Conservation (phyloP, 192 early-diverging fungal species). For the Coemansia umbellata region DNA sequence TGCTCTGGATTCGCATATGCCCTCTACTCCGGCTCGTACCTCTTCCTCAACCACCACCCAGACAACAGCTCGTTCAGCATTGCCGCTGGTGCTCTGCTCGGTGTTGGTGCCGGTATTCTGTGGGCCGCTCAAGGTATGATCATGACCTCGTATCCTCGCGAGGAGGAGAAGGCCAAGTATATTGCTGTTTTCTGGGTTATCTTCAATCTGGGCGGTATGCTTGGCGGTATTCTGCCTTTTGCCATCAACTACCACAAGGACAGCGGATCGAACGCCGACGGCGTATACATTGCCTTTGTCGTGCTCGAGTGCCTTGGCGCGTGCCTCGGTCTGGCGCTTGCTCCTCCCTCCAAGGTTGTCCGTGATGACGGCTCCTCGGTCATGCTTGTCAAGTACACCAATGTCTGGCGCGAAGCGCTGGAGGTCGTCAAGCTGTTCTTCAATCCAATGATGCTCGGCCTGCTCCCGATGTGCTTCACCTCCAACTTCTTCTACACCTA, state of each 20-base stretch:
- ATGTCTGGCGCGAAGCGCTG: conserved; percentile 51
- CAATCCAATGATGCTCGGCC: conserved; percentile 66
- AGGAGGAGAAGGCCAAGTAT: conserved; percentile 76
- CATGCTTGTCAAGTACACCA: conserved; percentile 65
- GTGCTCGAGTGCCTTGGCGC: conserved; percentile 70
- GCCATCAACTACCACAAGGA: conserved; percentile 62
- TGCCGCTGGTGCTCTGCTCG: conserved; percentile 72
- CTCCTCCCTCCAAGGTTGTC: conserved; percentile 61
- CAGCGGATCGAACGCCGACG: conserved; percentile 43
- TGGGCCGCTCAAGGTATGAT: conserved; percentile 79
- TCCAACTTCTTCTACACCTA: conserved; percentile 90
- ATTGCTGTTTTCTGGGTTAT: conserved; percentile 87
- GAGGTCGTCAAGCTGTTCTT: conserved; percentile 76
- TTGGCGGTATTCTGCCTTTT: conserved; percentile 74
- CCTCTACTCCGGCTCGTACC: conserved; percentile 75
- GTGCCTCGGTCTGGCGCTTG: conserved; percentile 57
- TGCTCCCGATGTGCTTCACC: conserved; percentile 72
- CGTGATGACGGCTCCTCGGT: conserved; percentile 69
- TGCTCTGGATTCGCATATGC: conserved; percentile 66
- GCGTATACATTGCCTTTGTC: conserved; percentile 79
- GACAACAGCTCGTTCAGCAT: conserved; percentile 63
- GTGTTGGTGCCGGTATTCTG: conserved; percentile 77
- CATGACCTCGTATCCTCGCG: conserved; percentile 81
- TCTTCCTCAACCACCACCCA: conserved; percentile 61
- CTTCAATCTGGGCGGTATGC: conserved; percentile 79